These are phyloP conservation scores for Rosa multiflora DNA, from an alignment of 306 rosid genomes.

Conservation along the genomic window DNA sequence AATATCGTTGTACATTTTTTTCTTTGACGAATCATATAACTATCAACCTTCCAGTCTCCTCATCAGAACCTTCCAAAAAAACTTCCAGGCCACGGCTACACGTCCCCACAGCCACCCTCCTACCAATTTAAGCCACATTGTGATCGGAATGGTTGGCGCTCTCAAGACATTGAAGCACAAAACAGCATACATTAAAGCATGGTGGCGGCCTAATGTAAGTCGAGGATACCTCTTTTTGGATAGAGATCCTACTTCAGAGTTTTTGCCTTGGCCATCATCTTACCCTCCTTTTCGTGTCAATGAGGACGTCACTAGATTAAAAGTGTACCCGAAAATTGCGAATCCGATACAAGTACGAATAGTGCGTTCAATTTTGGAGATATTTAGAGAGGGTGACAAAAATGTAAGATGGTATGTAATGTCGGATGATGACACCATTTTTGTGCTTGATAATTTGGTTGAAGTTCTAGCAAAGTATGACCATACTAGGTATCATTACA, in stretches of 20 bases:
- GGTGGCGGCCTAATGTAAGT: constrained; percentile 49
- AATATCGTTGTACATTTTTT: constrained; percentile 26
- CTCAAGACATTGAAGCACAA: constrained; percentile 45
- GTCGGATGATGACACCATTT: constrained; percentile 48
- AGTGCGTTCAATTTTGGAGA: constrained; percentile 32
- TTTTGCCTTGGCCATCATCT: constrained; percentile 42
- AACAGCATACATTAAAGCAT: constrained; percentile 33
- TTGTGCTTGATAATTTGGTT: constrained; percentile 43
- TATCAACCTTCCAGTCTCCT: constrained; percentile 26
- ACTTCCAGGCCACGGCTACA: constrained; percentile 7
- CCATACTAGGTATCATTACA: constrained; percentile 30
- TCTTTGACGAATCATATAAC: constrained; percentile 13
- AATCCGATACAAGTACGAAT: constrained; percentile 31
- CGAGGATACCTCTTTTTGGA: constrained; percentile 49
- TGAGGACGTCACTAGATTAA: constrained; percentile 20
- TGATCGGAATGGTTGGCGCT: constrained; percentile 41
- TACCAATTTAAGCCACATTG: constrained; percentile 36
- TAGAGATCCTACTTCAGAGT: constrained; percentile 29
- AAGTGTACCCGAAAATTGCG: background rate
- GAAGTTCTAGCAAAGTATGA: constrained; percentile 39
- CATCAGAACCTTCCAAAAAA: constrained; percentile 24
- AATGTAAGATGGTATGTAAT: constrained; percentile 50
- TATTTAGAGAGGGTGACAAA: constrained; percentile 30
- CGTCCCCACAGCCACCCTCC: background rate
- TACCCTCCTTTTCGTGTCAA: constrained; percentile 44